phyloP scores from a whole-genome alignment of 2,329 filamentous ascomycete species.

The Alternaria postmessia region DNA sequence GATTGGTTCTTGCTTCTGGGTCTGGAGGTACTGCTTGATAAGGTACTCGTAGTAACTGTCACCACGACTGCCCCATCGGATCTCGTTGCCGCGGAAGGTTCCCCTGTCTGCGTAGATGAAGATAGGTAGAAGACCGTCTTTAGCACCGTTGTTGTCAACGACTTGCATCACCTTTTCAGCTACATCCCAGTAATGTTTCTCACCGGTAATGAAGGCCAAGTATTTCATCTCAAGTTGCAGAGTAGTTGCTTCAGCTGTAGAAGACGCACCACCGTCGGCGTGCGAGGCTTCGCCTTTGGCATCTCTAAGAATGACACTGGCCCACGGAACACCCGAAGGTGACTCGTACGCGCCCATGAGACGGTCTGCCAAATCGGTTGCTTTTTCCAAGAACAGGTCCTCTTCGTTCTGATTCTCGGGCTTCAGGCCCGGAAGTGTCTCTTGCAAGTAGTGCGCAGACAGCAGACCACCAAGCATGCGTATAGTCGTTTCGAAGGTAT shows the following conservation, averaged over 20 bases:
- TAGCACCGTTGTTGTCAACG: conserved; percentile 79
- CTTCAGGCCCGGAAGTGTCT: conserved; percentile 79
- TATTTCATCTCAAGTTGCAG: conserved; percentile 98
- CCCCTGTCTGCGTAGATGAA: conserved; percentile 84
- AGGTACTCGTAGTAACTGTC: conserved; percentile 99
- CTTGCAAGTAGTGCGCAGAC: conserved; percentile 94
- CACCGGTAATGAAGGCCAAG: conserved; percentile 90
- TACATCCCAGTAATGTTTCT: conserved; percentile 89
- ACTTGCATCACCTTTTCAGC: conserved; percentile 92
- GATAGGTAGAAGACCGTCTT: conserved; percentile 89
- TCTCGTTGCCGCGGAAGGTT: conserved; percentile 81
- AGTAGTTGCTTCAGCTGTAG: conserved; percentile 90
- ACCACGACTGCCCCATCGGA: conserved; percentile 89
- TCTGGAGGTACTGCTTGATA: conserved; percentile 98
- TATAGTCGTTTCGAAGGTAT: conserved; percentile 97
- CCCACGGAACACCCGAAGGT: conserved; percentile 83
- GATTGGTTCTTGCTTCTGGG: conserved; percentile 81
- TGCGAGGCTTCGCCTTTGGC: conserved; percentile 81
- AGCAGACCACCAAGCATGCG: conserved; percentile 94
- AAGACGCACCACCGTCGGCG: conserved; percentile 84
- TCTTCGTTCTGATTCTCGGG: conserved; percentile 77
- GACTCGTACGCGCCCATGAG: conserved; percentile 89
- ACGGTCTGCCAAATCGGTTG: conserved; percentile 88
- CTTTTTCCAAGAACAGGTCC: conserved; percentile 95
- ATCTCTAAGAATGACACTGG: conserved; percentile 86